Base-by-base conservation (phyloP, 2,329 filamentous ascomycete genomes). In the Chaetomium olivaceum region DNA sequence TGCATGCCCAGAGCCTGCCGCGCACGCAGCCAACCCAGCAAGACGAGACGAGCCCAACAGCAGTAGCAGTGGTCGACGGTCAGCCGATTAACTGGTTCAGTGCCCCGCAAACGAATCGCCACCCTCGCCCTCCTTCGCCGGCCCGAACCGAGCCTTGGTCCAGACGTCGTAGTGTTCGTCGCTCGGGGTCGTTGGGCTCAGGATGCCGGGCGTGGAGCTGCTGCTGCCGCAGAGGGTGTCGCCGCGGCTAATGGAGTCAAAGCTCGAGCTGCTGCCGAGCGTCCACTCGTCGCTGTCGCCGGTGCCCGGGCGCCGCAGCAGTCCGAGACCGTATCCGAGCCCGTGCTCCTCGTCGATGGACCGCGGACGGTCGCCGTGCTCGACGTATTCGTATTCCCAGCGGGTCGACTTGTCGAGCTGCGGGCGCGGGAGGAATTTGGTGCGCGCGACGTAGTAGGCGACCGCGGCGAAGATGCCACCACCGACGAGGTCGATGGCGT, bases 351-450 rank as follows among this genome's bases (percentile, higher is more conserved):
- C 83, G 63, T 83, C 82, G 23, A 71, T 61, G 12, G 68, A 64
- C 64, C 72, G 73, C 52, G 72, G 67, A 29, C 73, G 69, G 63
- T 96, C 90, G 72, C 94, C 94, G 65, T 89, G 80, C 80, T 97
- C 93, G 67, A 96, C 88, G 72, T 93, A 97, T 73, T 97, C 93
- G 78, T 98, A 97, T 72, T 97, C 91, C 93, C 93, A 98, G 68
- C 94, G 88, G 78, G 91, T 92, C 71, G 85, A 84, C 84, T 97
- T 97, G 78, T 92, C 93, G 60, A 85, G 78, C 77, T 97, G 94
- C 66, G 91, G 83, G 67, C 90, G 88, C 4, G 94, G 93, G 52
- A 98, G 80, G 81, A 92, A 97, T 66, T 89, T 88, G 51, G 89
- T 86, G 75, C 91, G 91, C 64, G 91, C 87, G 67, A 92, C 87